Conservation (phyloP, 495 filamentous ascomycete genomes). For the Melanomma pulvis-pyrius region DNA sequence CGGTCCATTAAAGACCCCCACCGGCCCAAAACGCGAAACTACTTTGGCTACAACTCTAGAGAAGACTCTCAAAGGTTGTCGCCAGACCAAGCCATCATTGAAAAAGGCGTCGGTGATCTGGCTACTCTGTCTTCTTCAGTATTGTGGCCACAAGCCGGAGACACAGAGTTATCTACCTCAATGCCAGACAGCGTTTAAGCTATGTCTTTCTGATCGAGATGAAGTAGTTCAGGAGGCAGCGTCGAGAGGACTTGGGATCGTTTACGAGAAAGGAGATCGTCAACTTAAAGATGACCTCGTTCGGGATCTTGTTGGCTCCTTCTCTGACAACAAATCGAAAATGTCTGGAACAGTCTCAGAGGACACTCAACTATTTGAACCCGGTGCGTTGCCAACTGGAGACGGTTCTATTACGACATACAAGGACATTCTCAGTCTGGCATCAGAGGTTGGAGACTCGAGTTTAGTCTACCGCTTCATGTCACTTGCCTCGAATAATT, state of each 20-base stretch:
- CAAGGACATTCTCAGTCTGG: constrained; percentile 90
- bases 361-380: constrained; percentile 91
- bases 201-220: constrained; percentile 83
- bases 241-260: constrained; percentile 81
- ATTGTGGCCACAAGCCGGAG: constrained; percentile 74
- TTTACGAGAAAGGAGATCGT: constrained; percentile 88
- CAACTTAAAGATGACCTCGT: constrained; percentile 79
- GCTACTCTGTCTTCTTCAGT: constrained; percentile 89
- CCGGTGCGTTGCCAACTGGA: constrained; percentile 87
- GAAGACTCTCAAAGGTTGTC: constrained; percentile 72
- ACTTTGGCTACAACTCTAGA: constrained; percentile 62
- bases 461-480: constrained; percentile 96
- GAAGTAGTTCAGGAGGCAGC: constrained; percentile 95
- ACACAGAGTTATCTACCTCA: constrained; percentile 72
- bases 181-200: constrained; percentile 85
- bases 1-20: constrained; percentile 21
- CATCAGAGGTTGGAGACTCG: constrained; percentile 90
- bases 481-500: constrained; percentile 90
- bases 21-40: constrained; percentile 43
- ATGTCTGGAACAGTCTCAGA: constrained; percentile 76
- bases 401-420: constrained; percentile 91
- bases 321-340: constrained; percentile 70
- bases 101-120: constrained; percentile 89
- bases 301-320: constrained; percentile 81
- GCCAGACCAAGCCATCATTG: constrained; percentile 79